phyloP scores from a whole-genome alignment of 2,329 filamentous ascomycete species.

The Volutella citrinella region DNA sequence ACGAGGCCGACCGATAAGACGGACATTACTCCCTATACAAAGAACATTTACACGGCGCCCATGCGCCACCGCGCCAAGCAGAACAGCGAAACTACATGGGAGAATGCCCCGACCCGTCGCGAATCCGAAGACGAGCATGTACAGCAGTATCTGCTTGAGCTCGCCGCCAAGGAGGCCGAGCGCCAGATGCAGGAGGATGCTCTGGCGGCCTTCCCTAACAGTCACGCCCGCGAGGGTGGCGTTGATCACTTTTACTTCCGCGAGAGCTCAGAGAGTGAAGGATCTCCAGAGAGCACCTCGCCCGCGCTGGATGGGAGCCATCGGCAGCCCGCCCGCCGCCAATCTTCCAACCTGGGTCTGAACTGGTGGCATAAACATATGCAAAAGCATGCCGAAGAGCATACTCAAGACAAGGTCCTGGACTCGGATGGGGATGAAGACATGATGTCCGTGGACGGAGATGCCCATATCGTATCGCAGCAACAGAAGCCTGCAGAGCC shows the following conservation, averaged over 20 bases:
- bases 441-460: constrained; percentile 27
- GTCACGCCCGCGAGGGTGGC: constrained; percentile 64
- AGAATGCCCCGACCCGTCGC: constrained; percentile 41
- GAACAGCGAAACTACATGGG: constrained; percentile 14
- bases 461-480: constrained; percentile 12
- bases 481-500: constrained; percentile 19
- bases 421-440: constrained; percentile 39
- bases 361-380: constrained; percentile 78
- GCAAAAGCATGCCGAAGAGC: constrained; percentile 73
- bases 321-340: constrained; percentile 42
- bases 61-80: constrained; percentile 37
- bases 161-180: constrained; percentile 78
- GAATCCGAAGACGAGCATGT: constrained; percentile 74
- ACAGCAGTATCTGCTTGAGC: constrained; percentile 71
- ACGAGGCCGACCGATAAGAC: constrained; percentile 67
- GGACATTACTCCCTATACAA: constrained; percentile 64
- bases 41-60: constrained; percentile 53
- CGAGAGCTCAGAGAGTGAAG: constrained; percentile 59
- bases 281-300: constrained; percentile 38
- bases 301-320: constrained; percentile 24
- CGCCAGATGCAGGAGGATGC: constrained; percentile 75
- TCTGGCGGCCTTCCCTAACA: constrained; percentile 73
- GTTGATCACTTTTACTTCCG: constrained; percentile 70
- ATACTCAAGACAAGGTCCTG: constrained; percentile 49
- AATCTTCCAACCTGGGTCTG: constrained; percentile 61